Evolutionary conservation across 2,329 filamentous ascomycete species (phyloP).

Genomic region (Endoconidiophora polonica): DNA sequence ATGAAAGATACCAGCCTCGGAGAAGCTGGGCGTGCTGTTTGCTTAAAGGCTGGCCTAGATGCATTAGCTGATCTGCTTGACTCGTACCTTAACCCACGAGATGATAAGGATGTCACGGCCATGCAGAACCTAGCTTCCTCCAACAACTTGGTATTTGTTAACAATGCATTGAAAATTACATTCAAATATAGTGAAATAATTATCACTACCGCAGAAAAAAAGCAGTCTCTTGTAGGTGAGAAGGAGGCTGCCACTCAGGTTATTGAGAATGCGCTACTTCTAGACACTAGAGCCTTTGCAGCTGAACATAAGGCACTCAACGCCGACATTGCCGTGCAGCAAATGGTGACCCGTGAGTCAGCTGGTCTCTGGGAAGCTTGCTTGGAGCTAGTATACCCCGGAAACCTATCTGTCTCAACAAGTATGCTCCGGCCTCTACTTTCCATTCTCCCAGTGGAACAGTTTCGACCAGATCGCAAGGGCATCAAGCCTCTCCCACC

Average conservation of each 20-base stretch:
- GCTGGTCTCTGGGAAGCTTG: conserved; percentile 65
- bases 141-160: conserved; percentile 44
- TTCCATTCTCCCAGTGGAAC: conserved; percentile 58
- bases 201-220: conserved; percentile 30
- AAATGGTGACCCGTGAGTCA: conserved; percentile 53
- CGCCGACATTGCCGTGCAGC: conserved; percentile 42
- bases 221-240: conserved; percentile 20
- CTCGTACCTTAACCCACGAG: conserved; percentile 32
- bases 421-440: conserved; percentile 55
- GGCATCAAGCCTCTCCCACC: conserved; percentile 23
- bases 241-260: conserved; percentile 22
- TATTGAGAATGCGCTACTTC: conserved; percentile 36
- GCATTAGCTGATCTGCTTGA: conserved; percentile 39
- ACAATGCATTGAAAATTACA: conserved; percentile 48
- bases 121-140: conserved; percentile 25
- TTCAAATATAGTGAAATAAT: conserved; percentile 47
- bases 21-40: conserved; percentile 40
- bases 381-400: conserved; percentile 47
- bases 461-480: conserved; percentile 42
- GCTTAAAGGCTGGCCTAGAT: conserved; percentile 47
- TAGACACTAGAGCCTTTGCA: conserved; percentile 27
- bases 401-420: conserved; percentile 55
- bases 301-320: conserved; percentile 41
- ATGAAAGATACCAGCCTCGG: conserved; percentile 38
- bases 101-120: conserved; percentile 10